Conservation (phyloP, 768 basidiomycete genomes). For the Phlegmacium glaucopus region DNA sequence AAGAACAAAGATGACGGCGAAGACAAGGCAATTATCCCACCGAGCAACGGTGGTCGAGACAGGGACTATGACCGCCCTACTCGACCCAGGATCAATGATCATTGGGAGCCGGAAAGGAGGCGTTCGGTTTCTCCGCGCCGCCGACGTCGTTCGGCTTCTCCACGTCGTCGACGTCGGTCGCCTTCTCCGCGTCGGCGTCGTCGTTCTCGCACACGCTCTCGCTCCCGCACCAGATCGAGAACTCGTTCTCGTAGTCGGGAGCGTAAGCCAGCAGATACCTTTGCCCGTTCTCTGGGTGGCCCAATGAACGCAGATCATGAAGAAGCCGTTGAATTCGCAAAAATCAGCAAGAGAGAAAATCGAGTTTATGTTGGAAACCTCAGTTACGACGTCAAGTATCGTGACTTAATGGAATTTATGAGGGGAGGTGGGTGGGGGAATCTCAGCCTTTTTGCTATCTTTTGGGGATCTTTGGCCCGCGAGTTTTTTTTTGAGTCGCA, state of each 20-base stretch:
- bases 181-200: slow-evolving; percentile 61
- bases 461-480: slow-evolving; percentile 22
- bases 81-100: slow-evolving; percentile 58
- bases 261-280: slow-evolving; percentile 58
- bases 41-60: slow-evolving; percentile 34
- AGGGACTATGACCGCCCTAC: slow-evolving; percentile 34
- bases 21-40: slow-evolving; percentile 48
- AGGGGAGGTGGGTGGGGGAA: slow-evolving; percentile 98
- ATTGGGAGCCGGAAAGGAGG: slow-evolving; percentile 81
- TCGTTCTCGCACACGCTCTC: slow-evolving; percentile 40
- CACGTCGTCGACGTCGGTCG: slow-evolving; percentile 71
- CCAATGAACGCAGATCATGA: slow-evolving; percentile 90
- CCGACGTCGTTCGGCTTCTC: slow-evolving; percentile 60
- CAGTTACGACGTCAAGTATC: slow-evolving; percentile 97
- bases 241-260: slow-evolving; percentile 68
- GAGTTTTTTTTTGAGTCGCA: slow-evolving; percentile 15
- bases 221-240: slow-evolving; percentile 57
- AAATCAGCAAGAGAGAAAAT: slow-evolving; percentile 96
- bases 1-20: slow-evolving; percentile 72
- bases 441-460: slow-evolving; percentile 28
- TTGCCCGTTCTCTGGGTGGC: slow-evolving; percentile 79
- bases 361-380: slow-evolving; percentile 98
- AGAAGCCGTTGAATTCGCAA: slow-evolving; percentile 94
- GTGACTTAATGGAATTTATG: slow-evolving; percentile 99
- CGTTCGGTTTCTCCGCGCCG: slow-evolving; percentile 68